phyloP scores from a whole-genome alignment of 768 basidiomycete genomes.

The Thelephora ganbajun region DNA sequence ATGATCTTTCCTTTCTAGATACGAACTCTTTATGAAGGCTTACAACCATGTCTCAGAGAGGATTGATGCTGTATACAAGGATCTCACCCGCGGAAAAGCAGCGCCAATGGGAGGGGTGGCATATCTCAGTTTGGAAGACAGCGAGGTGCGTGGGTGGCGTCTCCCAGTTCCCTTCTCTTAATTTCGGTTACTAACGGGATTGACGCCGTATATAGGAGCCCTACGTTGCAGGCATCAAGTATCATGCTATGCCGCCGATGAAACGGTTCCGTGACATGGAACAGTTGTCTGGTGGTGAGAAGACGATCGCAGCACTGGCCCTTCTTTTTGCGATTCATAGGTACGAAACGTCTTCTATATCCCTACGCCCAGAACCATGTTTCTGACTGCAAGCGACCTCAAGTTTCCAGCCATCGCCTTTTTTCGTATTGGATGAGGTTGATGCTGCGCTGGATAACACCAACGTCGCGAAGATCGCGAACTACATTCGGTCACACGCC shows the following conservation, averaged over 20 bases:
- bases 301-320: constrained; percentile 96
- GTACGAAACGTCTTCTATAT: constrained; percentile 21
- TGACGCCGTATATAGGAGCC: constrained; percentile 41
- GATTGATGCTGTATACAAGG: constrained; percentile 95
- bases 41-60: constrained; percentile 91
- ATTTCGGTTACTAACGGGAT: not conserved
- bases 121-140: constrained; percentile 91
- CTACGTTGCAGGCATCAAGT: constrained; percentile 83
- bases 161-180: constrained; percentile 14
- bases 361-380: not conserved
- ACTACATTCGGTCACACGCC: constrained; percentile 79
- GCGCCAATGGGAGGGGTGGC: constrained; percentile 93
- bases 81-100: constrained; percentile 89
- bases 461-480: constrained; percentile 93
- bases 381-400: not conserved
- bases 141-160: constrained; percentile 44
- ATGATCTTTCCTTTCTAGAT: constrained; percentile 20
- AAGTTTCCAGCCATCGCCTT: constrained; percentile 92
- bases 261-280: constrained; percentile 99
- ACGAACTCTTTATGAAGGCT: constrained; percentile 87
- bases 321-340: constrained; percentile 94
- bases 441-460: constrained; percentile 97
- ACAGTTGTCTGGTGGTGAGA: constrained; percentile 94
- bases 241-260: constrained; percentile 99
- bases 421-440: constrained; percentile 97